Base-by-base conservation (phyloP, 1,284 basidiomycete genomes). In the Xerocomus minutiporus region DNA sequence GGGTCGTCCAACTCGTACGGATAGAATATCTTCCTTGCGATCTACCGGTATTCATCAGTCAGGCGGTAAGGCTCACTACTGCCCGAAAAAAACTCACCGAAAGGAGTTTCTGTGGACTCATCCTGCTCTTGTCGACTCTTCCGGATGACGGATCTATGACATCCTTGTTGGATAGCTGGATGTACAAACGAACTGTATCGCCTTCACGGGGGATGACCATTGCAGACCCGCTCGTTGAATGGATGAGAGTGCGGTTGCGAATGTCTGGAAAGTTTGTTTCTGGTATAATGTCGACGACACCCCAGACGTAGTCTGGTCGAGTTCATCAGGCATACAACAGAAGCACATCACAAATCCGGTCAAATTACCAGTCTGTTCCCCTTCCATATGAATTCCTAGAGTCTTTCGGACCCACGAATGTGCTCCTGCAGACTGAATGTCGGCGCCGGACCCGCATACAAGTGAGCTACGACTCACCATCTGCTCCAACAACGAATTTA, bases 241-340 rank as follows among this genome's bases (percentile, higher is more conserved):
- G 86, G 28, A 82, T 72, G 2, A 61, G 84, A 44, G 76, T 77
- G 55, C 75, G 75, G 58, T 83, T 86, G 31, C 91, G 83, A 57
- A 90, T 84, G 67, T 94, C 91, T 0, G 92, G 91, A 63, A 93
- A 89, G 65, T 91, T 75, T 12, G 88, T 89, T 20, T 81, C 76
- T 0, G 84, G 84, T 20, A 82, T 61, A 53, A 84, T 75, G 68
- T 91, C 88, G 26, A 90, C 70, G 8, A 91, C 88, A 20, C 89
- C 89, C 89, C 88, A 92, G 28, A 89, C 78, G 55, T 80, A 86
- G 53, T 91, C 83, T 72, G 53, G 45, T 36, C 11, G 13, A 28
- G 28, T 48, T 31, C n/a, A 40, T 48, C 31, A 56, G 35, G 31
- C 34, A 38, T n/a, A 5, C 13, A 15, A n/a, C 4, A 2, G 15